Base-by-base conservation (phyloP, 805 yeast genomes). In the Myxozyma geophila region DNA sequence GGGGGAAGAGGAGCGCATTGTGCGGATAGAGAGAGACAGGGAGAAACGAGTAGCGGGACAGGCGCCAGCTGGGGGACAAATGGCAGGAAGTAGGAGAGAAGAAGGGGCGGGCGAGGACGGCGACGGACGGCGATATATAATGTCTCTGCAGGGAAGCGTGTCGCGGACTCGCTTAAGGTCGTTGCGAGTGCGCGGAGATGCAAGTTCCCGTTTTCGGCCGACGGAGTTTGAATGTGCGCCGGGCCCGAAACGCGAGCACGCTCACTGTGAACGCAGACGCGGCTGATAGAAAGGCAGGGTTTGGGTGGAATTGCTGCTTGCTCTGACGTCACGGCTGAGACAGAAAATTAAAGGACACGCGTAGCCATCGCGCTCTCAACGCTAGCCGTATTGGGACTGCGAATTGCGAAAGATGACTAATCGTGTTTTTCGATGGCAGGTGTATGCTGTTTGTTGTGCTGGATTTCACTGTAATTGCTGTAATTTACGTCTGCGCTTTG, bases 211-310 rank as follows among this genome's bases (percentile, higher is more conserved):
- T 46, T 19, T 36, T 53, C 57, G 57, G 57, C 57, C 57, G 57
- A 41, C 57, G 57, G 57, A 53, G 55, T 40, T 53, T 53, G 48
- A 5, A 21, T n/a, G 40, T 8, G 33, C 48, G 40, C 48, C 57
- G 57, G 57, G 49, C 21, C 57, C 57, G 57, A 53, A 28, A 23
- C 36, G 10, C 35, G 36, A 5, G 15, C 21, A 9, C 35, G 21
- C 47, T 8, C 47, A 39, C 41, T 15, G n/a, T 39, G 3, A 7
- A 12, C 2, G 41, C 41, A 15, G n/a, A 15, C 41, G 6, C 41
- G 41, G 41, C 41, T 39, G 28, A 28, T 28, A 28, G 28, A 28
- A 28, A 28, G 5, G 2, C 28, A 28, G 28, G 28, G 28, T 28
- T 2, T 28, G 28, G 28, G 28, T 28, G 5, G 5, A 28, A 28